Evolutionary conservation across 768 basidiomycete genomes (phyloP), one percentile per base, ranked within the genome.

Genomic region (Tulasnella sp.): DNA sequence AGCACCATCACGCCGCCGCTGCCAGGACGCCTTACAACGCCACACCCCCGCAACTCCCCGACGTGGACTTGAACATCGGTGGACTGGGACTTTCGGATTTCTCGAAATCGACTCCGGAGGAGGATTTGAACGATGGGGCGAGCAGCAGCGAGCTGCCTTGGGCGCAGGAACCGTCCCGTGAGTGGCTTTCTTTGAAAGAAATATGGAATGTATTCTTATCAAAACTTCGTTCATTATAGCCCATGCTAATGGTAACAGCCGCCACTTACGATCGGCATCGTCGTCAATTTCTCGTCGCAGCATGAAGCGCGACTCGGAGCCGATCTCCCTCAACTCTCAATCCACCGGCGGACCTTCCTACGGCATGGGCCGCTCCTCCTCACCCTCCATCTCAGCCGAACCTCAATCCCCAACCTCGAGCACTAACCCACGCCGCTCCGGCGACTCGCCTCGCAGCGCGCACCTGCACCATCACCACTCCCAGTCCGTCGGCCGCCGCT

Each of bases 371-470:
- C 48, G 77, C 22, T 28, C 77, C 75, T 37, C 78, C 22, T 31
- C 60, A 46, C 41, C 78, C 48, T 46, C 77, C 48, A 40, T 42
- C 81, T n/a, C 37, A 37, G 34, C 40, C 50, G 76, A 78, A 77
- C 50, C 44, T 81, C 80, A 34, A 76, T 64, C 64, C 37, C 69
- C 34, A 18, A 54, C 42, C n/a, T 58, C 78, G 18, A 81, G 54
- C 72, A 75, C 48, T 4, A 73, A n/a, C 60, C 60, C 60, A 5
- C 76, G 81, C 9, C 89, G 91, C 80, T 95, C 93, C 5, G 91
- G 92, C 8, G 94, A 96, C 82, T 93, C 94, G 12, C 83, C 89
- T 34, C 90, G 90, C 80, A 92, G 91, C 2, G 87, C 91, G 72
- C 91, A 92, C 37, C 89, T 88, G 46, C 85, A 88, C 73, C 64